Conservation (phyloP, 2,329 filamentous ascomycete species). For the Xylariaceae sp. region DNA sequence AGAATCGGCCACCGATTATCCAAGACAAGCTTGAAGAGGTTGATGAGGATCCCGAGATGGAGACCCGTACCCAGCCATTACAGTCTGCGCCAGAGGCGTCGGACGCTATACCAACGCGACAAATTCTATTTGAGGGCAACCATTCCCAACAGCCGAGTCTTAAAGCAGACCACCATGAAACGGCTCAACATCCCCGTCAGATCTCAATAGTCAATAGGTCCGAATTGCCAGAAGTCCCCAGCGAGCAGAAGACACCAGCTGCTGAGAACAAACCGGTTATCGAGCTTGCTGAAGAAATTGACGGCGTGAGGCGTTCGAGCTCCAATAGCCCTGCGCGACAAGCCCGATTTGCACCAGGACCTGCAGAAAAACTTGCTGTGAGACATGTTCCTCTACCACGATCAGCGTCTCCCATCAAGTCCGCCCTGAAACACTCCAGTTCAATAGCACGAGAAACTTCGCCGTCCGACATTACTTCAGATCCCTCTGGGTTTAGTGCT, state of each 20-base stretch:
- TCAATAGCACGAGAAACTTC: constrained; percentile 58
- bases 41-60: constrained; percentile 41
- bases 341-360: constrained; percentile 68
- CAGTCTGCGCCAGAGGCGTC: constrained; percentile 40
- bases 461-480: constrained; percentile 57
- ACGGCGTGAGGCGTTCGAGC: constrained; percentile 44
- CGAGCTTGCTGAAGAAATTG: constrained; percentile 31
- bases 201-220: background rate
- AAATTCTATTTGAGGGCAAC: constrained; percentile 35
- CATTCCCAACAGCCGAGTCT: constrained; percentile 15
- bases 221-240: constrained; percentile 18
- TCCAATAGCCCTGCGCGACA: constrained; percentile 71
- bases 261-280: constrained; percentile 36
- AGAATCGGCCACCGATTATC: constrained; percentile 51
- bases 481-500: constrained; percentile 46
- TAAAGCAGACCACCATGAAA: constrained; percentile 5
- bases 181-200: constrained; percentile 16
- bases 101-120: constrained; percentile 47
- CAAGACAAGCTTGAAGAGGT: constrained; percentile 52
- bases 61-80: constrained; percentile 15
- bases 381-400: constrained; percentile 73
- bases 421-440: constrained; percentile 72
- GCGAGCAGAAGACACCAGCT: constrained; percentile 24
- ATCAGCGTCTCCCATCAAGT: constrained; percentile 78
- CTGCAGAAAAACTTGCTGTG: constrained; percentile 59